phyloP scores from a whole-genome alignment of 352 stramenopile species.

The Plasmopara viticola region DNA sequence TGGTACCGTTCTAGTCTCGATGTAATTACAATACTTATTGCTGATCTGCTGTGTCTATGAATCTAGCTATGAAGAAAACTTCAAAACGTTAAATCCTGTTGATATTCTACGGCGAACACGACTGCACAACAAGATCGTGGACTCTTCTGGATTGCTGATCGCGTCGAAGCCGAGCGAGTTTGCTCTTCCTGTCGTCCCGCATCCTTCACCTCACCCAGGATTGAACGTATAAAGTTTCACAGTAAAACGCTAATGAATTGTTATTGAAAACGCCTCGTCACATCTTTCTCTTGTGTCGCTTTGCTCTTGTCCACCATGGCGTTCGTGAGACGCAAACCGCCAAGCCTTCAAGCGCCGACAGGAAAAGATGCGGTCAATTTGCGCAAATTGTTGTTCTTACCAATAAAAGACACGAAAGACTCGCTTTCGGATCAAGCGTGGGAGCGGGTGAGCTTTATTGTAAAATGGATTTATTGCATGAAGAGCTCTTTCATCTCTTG shows the following conservation, averaged over 20 bases:
- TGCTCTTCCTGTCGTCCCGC: slow-evolving; percentile 15
- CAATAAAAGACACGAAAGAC: slow-evolving; percentile 59
- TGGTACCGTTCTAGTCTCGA: slow-evolving; percentile 24
- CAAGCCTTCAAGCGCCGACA: slow-evolving; percentile 59
- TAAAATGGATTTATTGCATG: neutral
- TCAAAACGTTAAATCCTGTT: slow-evolving; percentile 60
- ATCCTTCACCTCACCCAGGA: slow-evolving; percentile 4
- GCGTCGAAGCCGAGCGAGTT: slow-evolving; percentile 10
- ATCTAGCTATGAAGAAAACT: slow-evolving; percentile 66
- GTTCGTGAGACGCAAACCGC: slow-evolving; percentile 57
- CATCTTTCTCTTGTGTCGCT: slow-evolving; percentile 18
- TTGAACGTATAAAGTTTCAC: neutral
- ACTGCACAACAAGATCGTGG: slow-evolving; percentile 68
- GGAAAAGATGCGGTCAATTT: slow-evolving; percentile 73
- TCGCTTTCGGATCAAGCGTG: slow-evolving; percentile 62
- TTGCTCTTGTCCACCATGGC: slow-evolving; percentile 32
- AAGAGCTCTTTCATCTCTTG: neutral
- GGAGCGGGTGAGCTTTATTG: slow-evolving; percentile 36
- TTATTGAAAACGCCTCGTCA: slow-evolving; percentile 5
- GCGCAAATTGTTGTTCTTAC: slow-evolving; percentile 72
- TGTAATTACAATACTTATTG: neutral
- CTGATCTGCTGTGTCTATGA: neutral
- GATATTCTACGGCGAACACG: slow-evolving; percentile 66
- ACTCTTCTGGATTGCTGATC: slow-evolving; percentile 35
- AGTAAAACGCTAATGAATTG: too few relatives aligned